These are phyloP conservation scores for Talaromyces nanjingensis DNA, from an alignment of 495 filamentous ascomycete species.

Conservation along the genomic window DNA sequence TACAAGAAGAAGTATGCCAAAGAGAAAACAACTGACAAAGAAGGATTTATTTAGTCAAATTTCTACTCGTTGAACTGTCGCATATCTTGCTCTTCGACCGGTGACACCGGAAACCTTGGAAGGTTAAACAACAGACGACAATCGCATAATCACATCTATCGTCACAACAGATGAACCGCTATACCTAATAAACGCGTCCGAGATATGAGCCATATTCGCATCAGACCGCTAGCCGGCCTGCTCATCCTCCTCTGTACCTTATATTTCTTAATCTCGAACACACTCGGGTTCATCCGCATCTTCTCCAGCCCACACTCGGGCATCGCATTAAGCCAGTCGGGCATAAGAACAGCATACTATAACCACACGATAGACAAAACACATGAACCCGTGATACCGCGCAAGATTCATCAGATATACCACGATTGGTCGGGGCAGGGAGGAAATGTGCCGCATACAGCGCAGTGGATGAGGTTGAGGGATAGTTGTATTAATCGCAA, in stretches of 20 bases:
- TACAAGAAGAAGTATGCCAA: not conserved
- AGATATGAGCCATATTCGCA: not conserved
- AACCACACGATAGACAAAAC: not conserved
- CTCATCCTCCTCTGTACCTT: not conserved
- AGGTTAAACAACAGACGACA: not conserved
- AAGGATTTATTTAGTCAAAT: not conserved
- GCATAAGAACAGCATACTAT: not conserved
- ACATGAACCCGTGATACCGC: slow-evolving; percentile 1
- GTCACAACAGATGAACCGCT: not conserved
- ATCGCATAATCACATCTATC: too few relatives aligned
- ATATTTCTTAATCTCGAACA: not conserved
- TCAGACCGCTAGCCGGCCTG: not conserved
- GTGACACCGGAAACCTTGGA: not conserved
- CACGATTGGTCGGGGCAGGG: slow-evolving; percentile 9
- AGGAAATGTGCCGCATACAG: slow-evolving; percentile 4
- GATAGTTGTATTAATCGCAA: slow-evolving; percentile 8
- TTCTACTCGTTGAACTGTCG: not conserved
- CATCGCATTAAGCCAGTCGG: slow-evolving; percentile 4
- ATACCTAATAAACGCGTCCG: not conserved
- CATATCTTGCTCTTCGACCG: not conserved
- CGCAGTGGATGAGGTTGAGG: slow-evolving; percentile 8
- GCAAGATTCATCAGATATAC: slow-evolving; percentile 10
- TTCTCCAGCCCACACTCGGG: slow-evolving; percentile 6
- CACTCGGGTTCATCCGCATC: not conserved
- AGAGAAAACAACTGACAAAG: not conserved